These are phyloP conservation scores for Pseudogymnoascus sp. DNA, from an alignment of 2,329 filamentous ascomycete species.

Conservation along the genomic window DNA sequence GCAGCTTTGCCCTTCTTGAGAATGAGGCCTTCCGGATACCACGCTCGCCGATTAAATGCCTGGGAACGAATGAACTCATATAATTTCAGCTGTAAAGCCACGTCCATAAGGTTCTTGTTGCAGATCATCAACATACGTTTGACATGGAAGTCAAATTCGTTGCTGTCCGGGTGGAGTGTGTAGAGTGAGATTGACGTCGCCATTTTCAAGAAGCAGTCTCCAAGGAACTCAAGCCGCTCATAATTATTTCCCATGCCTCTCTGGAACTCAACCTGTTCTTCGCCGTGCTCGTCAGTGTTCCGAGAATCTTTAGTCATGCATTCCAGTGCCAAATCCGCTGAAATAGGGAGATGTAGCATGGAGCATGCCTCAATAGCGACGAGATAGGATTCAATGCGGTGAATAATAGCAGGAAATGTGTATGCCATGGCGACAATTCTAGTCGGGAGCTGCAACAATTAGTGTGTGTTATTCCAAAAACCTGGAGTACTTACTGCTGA, in stretches of 20 bases:
- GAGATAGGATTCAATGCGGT: constrained; percentile 72
- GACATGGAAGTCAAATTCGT: constrained; percentile 84
- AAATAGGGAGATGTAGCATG: constrained; percentile 55
- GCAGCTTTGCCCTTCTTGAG: constrained; percentile 64
- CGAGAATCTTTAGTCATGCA: constrained; percentile 90
- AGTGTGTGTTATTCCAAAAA: background rate
- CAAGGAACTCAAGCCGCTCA: constrained; percentile 86
- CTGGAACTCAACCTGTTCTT: constrained; percentile 64
- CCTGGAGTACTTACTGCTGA: constrained; percentile 54
- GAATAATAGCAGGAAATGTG: constrained; percentile 74
- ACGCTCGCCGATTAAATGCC: constrained; percentile 72
- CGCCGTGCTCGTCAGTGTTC: constrained; percentile 64
- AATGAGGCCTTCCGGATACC: constrained; percentile 78
- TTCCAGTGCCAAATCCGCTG: constrained; percentile 67
- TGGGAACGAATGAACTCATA: constrained; percentile 76
- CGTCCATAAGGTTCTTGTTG: constrained; percentile 81
- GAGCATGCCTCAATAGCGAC: constrained; percentile 70
- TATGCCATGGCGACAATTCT: constrained; percentile 65
- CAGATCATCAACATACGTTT: constrained; percentile 85
- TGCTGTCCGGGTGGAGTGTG: constrained; percentile 63
- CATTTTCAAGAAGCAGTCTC: constrained; percentile 93
- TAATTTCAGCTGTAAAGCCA: constrained; percentile 54
- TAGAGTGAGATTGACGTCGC: constrained; percentile 85
- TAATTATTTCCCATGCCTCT: constrained; percentile 90
- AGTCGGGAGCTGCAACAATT: constrained; percentile 50